Conservation (phyloP, 176 grass and related monocot species). For the Elymus sibiricus region DNA sequence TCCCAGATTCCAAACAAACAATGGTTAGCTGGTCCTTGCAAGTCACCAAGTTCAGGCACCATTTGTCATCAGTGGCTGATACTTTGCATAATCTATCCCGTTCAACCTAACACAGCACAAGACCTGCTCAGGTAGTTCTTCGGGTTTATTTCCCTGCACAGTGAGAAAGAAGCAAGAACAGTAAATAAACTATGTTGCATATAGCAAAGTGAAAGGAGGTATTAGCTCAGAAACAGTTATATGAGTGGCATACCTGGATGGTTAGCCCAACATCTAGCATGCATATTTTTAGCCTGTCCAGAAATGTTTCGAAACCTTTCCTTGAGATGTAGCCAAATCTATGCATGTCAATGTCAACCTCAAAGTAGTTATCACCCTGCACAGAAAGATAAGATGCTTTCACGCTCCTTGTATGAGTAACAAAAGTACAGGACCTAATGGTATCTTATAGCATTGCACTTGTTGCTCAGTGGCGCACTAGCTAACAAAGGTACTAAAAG, state of each 20-base stretch:
- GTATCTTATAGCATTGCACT: constrained; percentile 11
- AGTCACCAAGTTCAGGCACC: constrained; percentile 28
- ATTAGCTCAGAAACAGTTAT: background rate
- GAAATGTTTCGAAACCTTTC: constrained; percentile 93
- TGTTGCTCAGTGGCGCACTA: background rate
- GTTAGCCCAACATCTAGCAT: constrained; percentile 87
- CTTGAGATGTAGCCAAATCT: constrained; percentile 98
- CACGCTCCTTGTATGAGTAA: background rate
- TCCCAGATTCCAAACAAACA: constrained; percentile 33
- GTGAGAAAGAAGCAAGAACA: background rate
- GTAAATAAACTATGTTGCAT: background rate
- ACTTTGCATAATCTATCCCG: constrained; percentile 76
- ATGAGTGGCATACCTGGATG: constrained; percentile 70
- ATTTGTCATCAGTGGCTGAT: constrained; percentile 58
- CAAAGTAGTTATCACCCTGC: constrained; percentile 88
- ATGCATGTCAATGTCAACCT: constrained; percentile 99
- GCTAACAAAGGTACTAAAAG: background rate
- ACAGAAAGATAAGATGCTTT: constrained; percentile 30
- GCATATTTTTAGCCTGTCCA: constrained; percentile 89
- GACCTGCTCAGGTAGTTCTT: constrained; percentile 89
- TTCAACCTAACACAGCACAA: constrained; percentile 96
- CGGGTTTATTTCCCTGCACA: constrained; percentile 82
- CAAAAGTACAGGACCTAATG: background rate
- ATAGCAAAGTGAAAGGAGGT: background rate
- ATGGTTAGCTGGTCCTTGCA: constrained; percentile 35